phyloP scores from a whole-genome alignment of 768 basidiomycete species.

The Glaciozyma antarctica region DNA sequence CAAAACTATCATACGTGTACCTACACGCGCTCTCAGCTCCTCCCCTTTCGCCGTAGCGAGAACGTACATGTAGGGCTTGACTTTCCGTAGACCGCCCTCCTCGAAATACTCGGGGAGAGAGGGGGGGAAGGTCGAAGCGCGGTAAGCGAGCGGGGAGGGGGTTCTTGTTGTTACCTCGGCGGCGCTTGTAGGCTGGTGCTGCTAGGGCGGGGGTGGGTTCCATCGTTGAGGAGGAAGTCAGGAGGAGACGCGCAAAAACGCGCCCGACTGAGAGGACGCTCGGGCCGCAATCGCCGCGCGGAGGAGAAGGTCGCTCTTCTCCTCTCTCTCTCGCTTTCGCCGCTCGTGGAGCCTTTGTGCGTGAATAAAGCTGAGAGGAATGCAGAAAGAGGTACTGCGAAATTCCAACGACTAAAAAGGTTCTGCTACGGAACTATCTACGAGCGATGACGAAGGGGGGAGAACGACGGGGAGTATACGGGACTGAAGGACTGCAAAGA shows the following conservation, averaged over 20 bases:
- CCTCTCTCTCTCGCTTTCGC: no score
- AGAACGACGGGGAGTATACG: no score
- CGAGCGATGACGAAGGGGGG: background rate
- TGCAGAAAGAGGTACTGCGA: background rate
- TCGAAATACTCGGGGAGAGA: constrained; percentile 19
- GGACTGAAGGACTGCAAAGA: background rate
- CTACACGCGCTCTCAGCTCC: background rate
- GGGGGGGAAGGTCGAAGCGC: no score
- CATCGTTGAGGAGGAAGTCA: no score
- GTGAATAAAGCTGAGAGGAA: background rate
- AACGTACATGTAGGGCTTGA: constrained; percentile 26
- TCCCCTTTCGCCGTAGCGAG: constrained; percentile 2
- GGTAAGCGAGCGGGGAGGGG: no score
- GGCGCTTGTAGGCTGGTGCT: no score
- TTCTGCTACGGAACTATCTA: background rate
- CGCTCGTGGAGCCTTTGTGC: no score
- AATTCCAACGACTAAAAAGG: background rate
- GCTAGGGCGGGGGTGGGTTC: no score
- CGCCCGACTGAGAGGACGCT: background rate
- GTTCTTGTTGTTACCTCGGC: no score
- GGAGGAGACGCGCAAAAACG: background rate
- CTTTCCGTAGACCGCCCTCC: constrained; percentile 25
- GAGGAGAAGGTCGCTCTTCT: no score
- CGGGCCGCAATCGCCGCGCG: no score
- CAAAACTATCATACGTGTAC: constrained; percentile 15